These are phyloP conservation scores for Karstenula rhodostoma DNA, from an alignment of 2,329 filamentous ascomycete species.

Conservation along the genomic window DNA sequence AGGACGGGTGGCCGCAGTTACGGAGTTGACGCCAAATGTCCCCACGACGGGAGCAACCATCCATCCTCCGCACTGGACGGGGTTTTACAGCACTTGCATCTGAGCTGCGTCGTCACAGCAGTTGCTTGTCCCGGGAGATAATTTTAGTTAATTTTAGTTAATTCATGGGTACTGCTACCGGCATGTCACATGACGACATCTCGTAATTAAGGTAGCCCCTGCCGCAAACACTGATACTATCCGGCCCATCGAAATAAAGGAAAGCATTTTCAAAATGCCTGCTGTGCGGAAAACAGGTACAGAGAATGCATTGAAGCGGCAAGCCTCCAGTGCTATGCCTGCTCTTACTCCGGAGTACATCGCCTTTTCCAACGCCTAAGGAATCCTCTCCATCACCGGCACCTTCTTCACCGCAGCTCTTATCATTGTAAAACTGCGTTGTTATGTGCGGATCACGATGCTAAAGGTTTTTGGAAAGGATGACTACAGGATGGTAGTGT, in stretches of 20 bases:
- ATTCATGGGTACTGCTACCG: background rate
- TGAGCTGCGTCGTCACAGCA: background rate
- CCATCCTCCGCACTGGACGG: background rate
- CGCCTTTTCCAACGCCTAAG: slow-evolving; percentile 46
- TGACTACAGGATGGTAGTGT: slow-evolving; percentile 56
- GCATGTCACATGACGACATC: background rate
- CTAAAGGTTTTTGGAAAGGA: slow-evolving; percentile 60
- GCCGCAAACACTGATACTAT: background rate
- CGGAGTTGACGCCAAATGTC: background rate
- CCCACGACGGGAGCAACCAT: background rate
- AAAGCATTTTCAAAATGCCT: slow-evolving; percentile 19
- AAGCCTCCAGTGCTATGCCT: slow-evolving; percentile 13
- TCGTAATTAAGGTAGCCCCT: background rate
- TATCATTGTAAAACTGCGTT: slow-evolving; percentile 52
- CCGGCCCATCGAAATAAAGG: slow-evolving; percentile 10
- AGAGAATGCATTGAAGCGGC: slow-evolving; percentile 23
- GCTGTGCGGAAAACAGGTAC: slow-evolving; percentile 16
- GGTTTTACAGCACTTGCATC: background rate
- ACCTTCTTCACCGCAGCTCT: slow-evolving; percentile 50
- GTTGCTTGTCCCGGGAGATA: background rate
- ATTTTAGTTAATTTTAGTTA: background rate
- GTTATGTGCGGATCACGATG: slow-evolving; percentile 58
- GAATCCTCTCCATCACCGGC: slow-evolving; percentile 54
- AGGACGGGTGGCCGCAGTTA: background rate
- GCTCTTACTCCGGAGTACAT: slow-evolving; percentile 40